Percentiles rank a stretch among this genome's conserved stretches.
Evolutionary conservation across 257 asterid genomes (phyloP).

Genomic region (Solanum clarkiae): DNA sequence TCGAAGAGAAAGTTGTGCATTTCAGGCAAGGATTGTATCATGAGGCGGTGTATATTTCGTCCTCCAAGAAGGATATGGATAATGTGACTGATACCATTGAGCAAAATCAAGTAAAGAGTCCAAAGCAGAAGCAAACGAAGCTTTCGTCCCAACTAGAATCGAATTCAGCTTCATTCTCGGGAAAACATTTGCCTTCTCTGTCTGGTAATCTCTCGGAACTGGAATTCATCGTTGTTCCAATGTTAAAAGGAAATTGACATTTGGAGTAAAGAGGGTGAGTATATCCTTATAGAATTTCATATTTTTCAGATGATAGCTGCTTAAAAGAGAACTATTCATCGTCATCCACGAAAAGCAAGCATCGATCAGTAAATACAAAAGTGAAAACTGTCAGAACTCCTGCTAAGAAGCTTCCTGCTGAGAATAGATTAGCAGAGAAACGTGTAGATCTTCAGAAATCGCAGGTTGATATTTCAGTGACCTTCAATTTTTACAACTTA

Average conservation of each 20-base stretch:
- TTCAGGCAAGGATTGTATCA: slow-evolving; percentile 85
- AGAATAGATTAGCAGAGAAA: slow-evolving; percentile 27
- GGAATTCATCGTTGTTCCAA: background rate
- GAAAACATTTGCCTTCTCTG: slow-evolving; percentile 18
- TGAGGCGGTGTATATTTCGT: slow-evolving; percentile 71
- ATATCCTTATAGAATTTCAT: background rate
- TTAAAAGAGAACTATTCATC: slow-evolving; percentile 50
- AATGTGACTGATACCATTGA: slow-evolving; percentile 26
- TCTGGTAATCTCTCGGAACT: slow-evolving; percentile 22
- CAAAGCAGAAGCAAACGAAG: slow-evolving; percentile 35
- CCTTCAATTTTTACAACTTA: background rate
- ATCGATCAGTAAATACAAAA: slow-evolving; percentile 24
- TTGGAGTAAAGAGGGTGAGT: background rate
- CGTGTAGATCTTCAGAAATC: slow-evolving; percentile 30
- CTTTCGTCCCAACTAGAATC: slow-evolving; percentile 26
- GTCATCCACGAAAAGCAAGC: slow-evolving; percentile 30
- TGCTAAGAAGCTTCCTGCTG: slow-evolving; percentile 31
- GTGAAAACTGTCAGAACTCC: slow-evolving; percentile 23
- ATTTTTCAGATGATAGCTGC: slow-evolving; percentile 31
- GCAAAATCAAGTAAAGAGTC: slow-evolving; percentile 16
- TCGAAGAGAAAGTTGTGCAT: slow-evolving; percentile 75
- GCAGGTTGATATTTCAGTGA: slow-evolving; percentile 23
- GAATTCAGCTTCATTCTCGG: slow-evolving; percentile 7
- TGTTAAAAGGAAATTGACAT: background rate
- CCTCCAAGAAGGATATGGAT: slow-evolving; percentile 50